These are phyloP conservation scores for Macroventuria anomochaeta DNA, from an alignment of 2,329 filamentous ascomycete species.

Conservation along the genomic window DNA sequence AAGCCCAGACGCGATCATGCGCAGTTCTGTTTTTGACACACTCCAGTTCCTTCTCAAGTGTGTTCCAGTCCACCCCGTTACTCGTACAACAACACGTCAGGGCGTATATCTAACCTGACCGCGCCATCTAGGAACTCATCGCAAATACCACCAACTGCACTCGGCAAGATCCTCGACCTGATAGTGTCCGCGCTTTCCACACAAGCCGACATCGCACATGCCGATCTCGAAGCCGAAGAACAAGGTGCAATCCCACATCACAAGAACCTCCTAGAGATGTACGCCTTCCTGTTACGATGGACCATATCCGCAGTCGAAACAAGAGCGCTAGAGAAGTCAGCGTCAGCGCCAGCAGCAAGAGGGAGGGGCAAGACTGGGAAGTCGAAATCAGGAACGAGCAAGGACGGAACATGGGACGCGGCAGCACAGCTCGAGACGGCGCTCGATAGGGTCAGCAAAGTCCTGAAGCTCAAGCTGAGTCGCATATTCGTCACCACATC, in stretches of 20 bases:
- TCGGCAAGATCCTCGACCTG: constrained; percentile 93
- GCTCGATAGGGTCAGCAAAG: constrained; percentile 93
- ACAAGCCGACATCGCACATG: constrained; percentile 83
- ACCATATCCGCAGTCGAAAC: constrained; percentile 92
- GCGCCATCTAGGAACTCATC: constrained; percentile 77
- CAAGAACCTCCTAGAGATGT: constrained; percentile 90
- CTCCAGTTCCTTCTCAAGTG: constrained; percentile 97
- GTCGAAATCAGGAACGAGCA: constrained; percentile 63
- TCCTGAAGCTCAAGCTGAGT: constrained; percentile 87
- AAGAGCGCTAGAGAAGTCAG: constrained; percentile 89
- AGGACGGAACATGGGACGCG: constrained; percentile 87
- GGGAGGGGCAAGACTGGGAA: constrained; percentile 77
- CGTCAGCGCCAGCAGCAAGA: constrained; percentile 72
- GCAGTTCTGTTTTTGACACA: constrained; percentile 83
- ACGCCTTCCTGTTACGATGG: constrained; percentile 94
- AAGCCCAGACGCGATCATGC: constrained; percentile 85
- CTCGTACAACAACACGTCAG: constrained; percentile 30
- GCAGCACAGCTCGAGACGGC: constrained; percentile 85
- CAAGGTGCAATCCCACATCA: constrained; percentile 80
- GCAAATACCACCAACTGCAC: constrained; percentile 76
- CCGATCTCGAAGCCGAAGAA: constrained; percentile 89
- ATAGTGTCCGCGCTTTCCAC: constrained; percentile 84
- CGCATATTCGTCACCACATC: constrained; percentile 96
- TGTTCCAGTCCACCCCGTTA: constrained; percentile 63
- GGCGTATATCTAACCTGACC: constrained; percentile 64